These are phyloP conservation scores for Tothia fuscella DNA, from an alignment of 2,329 filamentous ascomycete genomes.

Conservation along the genomic window DNA sequence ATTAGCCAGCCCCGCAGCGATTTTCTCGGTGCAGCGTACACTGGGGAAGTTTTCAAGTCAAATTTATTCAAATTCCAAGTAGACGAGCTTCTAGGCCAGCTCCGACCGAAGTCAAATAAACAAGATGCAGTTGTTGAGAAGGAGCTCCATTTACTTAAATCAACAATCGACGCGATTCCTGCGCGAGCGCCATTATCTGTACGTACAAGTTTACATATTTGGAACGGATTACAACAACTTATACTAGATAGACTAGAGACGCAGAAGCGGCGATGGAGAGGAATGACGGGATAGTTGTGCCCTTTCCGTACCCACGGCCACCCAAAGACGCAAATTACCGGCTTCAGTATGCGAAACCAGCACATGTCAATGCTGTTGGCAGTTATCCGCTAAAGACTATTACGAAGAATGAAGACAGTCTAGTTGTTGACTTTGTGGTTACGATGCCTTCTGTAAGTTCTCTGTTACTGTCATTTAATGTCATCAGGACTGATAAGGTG, in stretches of 20 bases:
- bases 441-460: conserved; percentile 54
- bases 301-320: conserved; percentile 74
- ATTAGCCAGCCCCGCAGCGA: background rate
- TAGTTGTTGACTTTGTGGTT: conserved; percentile 70
- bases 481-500: conserved; percentile 4
- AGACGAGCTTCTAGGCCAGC: conserved; percentile 48
- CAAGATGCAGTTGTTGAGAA: conserved; percentile 33
- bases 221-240: background rate
- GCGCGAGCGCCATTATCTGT: conserved; percentile 9
- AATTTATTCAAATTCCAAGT: conserved; percentile 57
- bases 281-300: conserved; percentile 57
- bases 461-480: background rate
- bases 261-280: conserved; percentile 57
- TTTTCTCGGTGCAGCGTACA: conserved; percentile 20
- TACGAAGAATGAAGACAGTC: conserved; percentile 46
- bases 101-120: conserved; percentile 47
- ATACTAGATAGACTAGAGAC: conserved; percentile 46
- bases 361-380: conserved; percentile 74
- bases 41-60: conserved; percentile 49
- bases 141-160: conserved; percentile 10
- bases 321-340: conserved; percentile 68
- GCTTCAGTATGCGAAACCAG: conserved; percentile 62
- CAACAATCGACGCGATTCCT: conserved; percentile 12
- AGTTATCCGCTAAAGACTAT: conserved; percentile 73
- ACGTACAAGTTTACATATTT: background rate